phyloP scores from a whole-genome alignment of 2,329 filamentous ascomycete genomes.

The Periglandula ipomoeae region DNA sequence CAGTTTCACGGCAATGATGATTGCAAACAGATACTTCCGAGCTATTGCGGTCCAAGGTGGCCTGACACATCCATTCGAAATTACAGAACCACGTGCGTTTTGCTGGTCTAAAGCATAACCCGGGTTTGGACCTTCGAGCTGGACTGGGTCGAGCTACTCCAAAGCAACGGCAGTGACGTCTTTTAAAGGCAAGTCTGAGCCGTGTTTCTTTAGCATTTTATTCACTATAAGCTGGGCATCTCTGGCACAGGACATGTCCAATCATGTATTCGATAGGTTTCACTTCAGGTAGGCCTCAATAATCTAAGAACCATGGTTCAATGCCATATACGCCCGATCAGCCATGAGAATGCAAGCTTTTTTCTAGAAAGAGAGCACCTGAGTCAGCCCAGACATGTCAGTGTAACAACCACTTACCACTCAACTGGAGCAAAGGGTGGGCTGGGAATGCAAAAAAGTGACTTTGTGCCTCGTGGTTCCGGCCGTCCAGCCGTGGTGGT shows the following conservation, averaged over 20 bases:
- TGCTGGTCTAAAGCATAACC: conserved; percentile 40
- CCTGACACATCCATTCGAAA: neutral
- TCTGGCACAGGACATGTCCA: neutral
- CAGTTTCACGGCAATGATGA: conserved; percentile 50
- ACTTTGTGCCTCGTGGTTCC: neutral
- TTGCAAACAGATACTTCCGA: conserved; percentile 66
- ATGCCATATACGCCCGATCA: too few relatives aligned
- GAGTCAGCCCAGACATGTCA: too few relatives aligned
- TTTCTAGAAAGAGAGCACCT: too few relatives aligned
- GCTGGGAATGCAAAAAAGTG: too few relatives aligned
- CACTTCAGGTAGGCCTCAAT: too few relatives aligned
- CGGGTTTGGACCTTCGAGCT: conserved; percentile 11
- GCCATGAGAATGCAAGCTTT: too few relatives aligned
- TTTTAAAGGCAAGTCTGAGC: conserved; percentile 60
- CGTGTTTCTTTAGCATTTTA: conserved; percentile 10
- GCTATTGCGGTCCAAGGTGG: conserved; percentile 24
- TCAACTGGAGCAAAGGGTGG: too few relatives aligned
- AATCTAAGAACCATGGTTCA: too few relatives aligned
- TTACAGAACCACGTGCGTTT: conserved; percentile 31
- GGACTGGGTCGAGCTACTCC: neutral
- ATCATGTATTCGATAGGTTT: neutral
- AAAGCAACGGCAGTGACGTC: conserved; percentile 35
- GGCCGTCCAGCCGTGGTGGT: neutral
- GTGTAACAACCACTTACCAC: too few relatives aligned
- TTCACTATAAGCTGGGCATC: neutral